These are phyloP conservation scores for Tinospora cordifolia DNA, from an alignment of 164 flowering plant species.

Conservation along the genomic window DNA sequence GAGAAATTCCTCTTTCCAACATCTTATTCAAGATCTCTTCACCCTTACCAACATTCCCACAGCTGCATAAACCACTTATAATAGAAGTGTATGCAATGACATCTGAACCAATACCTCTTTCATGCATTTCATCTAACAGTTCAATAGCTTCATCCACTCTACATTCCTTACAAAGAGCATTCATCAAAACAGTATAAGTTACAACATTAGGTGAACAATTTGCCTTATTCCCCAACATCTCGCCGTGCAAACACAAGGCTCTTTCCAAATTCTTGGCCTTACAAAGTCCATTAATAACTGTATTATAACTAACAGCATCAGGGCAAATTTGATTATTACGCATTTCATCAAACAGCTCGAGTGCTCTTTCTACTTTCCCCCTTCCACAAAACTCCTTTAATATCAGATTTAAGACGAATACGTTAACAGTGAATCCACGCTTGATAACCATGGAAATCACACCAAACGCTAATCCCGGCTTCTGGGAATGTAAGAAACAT, in stretches of 20 bases:
- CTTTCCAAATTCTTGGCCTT: conserved; percentile 39
- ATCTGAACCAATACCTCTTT: conserved; percentile 39
- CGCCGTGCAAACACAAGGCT: conserved; percentile 32
- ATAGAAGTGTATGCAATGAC: conserved; percentile 36
- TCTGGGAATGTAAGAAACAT: conserved; percentile 32
- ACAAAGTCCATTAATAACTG: conserved; percentile 50
- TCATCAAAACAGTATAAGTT: conserved; percentile 39
- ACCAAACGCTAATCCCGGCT: conserved; percentile 36
- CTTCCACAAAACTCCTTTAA: conserved; percentile 48
- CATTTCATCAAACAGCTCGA: conserved; percentile 34
- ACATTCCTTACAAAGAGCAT: conserved; percentile 49
- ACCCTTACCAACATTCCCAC: conserved; percentile 30
- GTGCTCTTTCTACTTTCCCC: conserved; percentile 32
- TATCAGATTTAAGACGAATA: conserved; percentile 34
- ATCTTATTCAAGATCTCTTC: conserved; percentile 34
- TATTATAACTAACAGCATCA: conserved; percentile 47
- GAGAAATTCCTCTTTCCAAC: conserved; percentile 36
- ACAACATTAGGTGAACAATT: conserved; percentile 35
- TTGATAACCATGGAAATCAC: conserved; percentile 48
- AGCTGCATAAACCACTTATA: conserved; percentile 40
- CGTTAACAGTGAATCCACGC: conserved; percentile 39
- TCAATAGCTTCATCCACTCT: conserved; percentile 39
- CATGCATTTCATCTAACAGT: conserved; percentile 46
- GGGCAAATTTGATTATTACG: conserved; percentile 22
- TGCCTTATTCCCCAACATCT: conserved; percentile 27